Conservation (phyloP, 129 eudicot species). For the Saussurea involucrata region DNA sequence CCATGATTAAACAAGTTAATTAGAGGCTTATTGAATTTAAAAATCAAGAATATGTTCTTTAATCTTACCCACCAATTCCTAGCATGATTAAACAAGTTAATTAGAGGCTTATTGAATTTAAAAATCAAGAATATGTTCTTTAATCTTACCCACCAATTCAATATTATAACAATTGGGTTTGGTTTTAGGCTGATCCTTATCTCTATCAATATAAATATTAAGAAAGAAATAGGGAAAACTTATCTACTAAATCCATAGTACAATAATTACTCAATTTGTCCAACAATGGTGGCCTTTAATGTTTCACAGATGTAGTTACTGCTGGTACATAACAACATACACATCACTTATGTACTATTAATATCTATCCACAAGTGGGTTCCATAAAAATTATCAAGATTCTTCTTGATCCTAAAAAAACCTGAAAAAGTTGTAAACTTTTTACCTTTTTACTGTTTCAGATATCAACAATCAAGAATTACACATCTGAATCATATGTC, state of each 20-base stretch:
- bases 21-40: conserved; percentile 7
- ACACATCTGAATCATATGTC: conserved; percentile 17
- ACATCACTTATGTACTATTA: conserved; percentile 1
- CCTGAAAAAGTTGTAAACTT: background rate
- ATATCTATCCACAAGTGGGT: background rate
- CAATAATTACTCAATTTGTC: conserved; percentile 8
- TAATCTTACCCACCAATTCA: background rate
- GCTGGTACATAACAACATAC: conserved; percentile 9
- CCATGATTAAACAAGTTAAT: background rate
- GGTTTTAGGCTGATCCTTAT: conserved; percentile 23
- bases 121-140: background rate
- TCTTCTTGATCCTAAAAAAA: background rate
- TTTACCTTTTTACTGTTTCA: conserved; percentile 15
- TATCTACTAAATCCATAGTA: conserved; percentile 9
- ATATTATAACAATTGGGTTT: background rate
- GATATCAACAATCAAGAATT: conserved; percentile 6
- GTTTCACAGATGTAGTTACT: background rate
- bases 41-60: background rate
- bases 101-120: conserved; percentile 6
- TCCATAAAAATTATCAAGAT: background rate
- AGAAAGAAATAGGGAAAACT: background rate
- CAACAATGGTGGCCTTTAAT: background rate
- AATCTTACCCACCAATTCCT: background rate
- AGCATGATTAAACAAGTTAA: no score
- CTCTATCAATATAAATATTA: background rate